phyloP scores from a whole-genome alignment of 1,139 yeast species.

The Geotrichum bryndzae region DNA sequence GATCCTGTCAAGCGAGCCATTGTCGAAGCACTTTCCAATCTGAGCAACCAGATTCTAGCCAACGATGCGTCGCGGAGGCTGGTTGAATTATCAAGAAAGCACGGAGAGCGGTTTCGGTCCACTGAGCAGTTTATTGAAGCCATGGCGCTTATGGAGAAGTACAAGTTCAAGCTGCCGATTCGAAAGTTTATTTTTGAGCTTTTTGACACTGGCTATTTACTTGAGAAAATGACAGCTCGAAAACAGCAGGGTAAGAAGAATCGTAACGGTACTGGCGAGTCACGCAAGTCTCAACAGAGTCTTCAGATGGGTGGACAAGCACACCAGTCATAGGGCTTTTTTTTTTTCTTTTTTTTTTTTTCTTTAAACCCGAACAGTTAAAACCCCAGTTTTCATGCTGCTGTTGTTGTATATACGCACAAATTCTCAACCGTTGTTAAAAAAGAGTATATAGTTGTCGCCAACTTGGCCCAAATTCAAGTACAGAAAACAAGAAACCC shows the following conservation, averaged over 20 bases:
- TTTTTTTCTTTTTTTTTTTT: no score
- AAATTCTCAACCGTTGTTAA: no score
- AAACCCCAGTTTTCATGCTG: no score
- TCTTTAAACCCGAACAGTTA: neutral
- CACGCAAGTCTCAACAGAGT: conserved; percentile 9
- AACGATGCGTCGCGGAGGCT: conserved; percentile 62
- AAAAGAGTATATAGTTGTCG: no score
- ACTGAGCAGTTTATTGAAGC: conserved; percentile 56
- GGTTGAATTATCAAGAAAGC: conserved; percentile 47
- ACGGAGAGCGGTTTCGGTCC: conserved; percentile 53
- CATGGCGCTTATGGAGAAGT: conserved; percentile 57
- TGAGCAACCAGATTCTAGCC: conserved; percentile 57
- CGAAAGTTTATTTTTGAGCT: conserved; percentile 65
- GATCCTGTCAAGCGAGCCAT: conserved; percentile 46
- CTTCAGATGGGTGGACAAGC: neutral
- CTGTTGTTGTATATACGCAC: no score
- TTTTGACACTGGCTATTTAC: conserved; percentile 50
- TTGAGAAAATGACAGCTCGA: conserved; percentile 42
- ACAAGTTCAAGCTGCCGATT: conserved; percentile 57
- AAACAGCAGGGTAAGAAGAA: conserved; percentile 12
- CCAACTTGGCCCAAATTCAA: no score
- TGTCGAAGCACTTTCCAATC: conserved; percentile 53
- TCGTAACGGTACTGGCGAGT: conserved; percentile 16
- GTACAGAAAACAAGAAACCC: no score
- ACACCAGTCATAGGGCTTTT: neutral